Base-by-base conservation (phyloP, 305 asterid genomes). In the Plantago coronopus region DNA sequence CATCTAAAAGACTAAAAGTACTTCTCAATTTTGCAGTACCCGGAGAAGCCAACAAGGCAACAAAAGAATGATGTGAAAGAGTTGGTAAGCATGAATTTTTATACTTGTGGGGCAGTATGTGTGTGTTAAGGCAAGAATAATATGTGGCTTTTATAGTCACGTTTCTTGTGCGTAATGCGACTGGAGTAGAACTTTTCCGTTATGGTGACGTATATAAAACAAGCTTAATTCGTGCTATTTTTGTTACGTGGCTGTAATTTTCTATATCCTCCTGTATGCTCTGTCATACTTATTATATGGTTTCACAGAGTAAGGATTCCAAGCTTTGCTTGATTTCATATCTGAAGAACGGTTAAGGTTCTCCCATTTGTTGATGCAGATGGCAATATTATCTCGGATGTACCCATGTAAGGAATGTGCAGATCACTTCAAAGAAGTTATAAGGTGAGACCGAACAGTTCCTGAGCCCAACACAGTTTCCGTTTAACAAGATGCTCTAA, bases 391-490 rank as follows among this genome's bases (percentile, higher is more conserved):
- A 58, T 86, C 97, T 48, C 95, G 98, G 53, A 81, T 91, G 88
- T 91, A 91, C 75, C 98, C 98, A 58, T 91, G 98, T 66, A 72
- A 76, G 71, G 96, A 91, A 62, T 91, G 98, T 65, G 98, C 98
- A 27, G 95, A 91, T 81, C 98, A 91, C 82, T 91, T 91, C 63
- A 82, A 84, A 84, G 94, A 88, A 69, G 88, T 91, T 64, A 61
- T 91, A 74, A 86, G 88, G 96, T 90, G 66, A 63, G 29, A 25
- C 21, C 34, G 19, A 34, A 34, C 40, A 34, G 9, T 34, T 34
- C 12, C 12, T 6, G 11, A 34, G 40, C 8, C 12, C 40, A 27
- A 27, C 31, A 27, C 5, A 27, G 5, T 27, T 5, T 27, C 2
- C 5, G 31, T 27, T 27, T 27, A 27, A 27, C 34, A 27, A 27